These are phyloP conservation scores for Lolium multiflorum DNA, from an alignment of 176 grass and related monocot genomes.

Conservation along the genomic window DNA sequence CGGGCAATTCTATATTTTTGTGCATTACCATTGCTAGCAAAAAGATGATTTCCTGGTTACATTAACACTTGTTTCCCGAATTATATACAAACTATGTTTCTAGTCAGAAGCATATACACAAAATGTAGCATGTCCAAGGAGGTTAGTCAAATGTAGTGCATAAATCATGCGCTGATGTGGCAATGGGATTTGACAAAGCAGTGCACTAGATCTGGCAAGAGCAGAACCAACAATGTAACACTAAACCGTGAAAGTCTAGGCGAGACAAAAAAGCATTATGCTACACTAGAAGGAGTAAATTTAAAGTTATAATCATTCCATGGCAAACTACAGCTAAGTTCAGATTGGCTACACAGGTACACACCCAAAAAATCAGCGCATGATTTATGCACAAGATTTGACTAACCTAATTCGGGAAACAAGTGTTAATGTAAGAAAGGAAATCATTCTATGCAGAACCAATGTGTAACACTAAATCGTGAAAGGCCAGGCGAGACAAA, in stretches of 20 bases:
- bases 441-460: not conserved
- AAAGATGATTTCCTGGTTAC: not conserved
- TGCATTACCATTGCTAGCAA: not conserved
- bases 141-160: not conserved
- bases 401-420: too few relatives aligned
- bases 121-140: not conserved
- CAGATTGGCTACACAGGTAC: constrained; percentile 2
- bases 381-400: too few relatives aligned
- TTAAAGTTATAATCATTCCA: not conserved
- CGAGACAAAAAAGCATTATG: not conserved
- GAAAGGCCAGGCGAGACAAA: not conserved
- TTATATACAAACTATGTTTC: not conserved
- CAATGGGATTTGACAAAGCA: not conserved
- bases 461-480: not conserved
- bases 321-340: constrained; percentile 4
- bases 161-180: not conserved
- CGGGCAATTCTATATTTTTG: not conserved
- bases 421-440: too few relatives aligned
- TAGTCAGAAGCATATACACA: not conserved
- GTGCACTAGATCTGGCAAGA: not conserved
- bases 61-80: not conserved
- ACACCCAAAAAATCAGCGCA: not conserved
- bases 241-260: not conserved
- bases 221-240: not conserved
- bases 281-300: not conserved